Percentiles rank a stretch among this genome's conserved stretches.
phyloP scores from a whole-genome alignment of 192 early-diverging fungal genomes.

The Pilaira anomala region DNA sequence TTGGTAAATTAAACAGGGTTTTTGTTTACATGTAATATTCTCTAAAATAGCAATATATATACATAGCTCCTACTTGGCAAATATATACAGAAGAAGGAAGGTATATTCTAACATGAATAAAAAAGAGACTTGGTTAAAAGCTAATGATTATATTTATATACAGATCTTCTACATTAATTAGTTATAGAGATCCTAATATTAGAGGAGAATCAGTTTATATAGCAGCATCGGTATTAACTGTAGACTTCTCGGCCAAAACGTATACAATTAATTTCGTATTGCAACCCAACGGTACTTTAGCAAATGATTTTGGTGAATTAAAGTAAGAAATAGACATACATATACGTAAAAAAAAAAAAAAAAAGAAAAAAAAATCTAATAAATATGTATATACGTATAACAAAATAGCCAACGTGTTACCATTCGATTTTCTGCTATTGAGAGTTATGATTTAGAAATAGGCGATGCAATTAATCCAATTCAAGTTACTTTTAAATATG shows the following conservation, averaged over 20 bases:
- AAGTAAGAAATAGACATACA: conserved; percentile 15
- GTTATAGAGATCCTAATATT: conserved; percentile 26
- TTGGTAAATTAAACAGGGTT: conserved; percentile 15
- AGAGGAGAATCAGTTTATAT: conserved; percentile 34
- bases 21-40: no score
- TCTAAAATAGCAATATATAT: not conserved
- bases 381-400: no score
- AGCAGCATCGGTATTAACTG: conserved; percentile 39
- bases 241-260: conserved; percentile 46
- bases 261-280: conserved; percentile 44
- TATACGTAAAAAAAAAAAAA: no score
- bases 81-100: conserved; percentile 33
- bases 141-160: not conserved
- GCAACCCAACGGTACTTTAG: conserved; percentile 41
- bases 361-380: no score
- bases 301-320: conserved; percentile 39
- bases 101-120: conserved; percentile 3
- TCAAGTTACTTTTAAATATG: conserved; percentile 24
- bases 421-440: conserved; percentile 21
- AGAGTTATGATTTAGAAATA: conserved; percentile 15
- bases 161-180: conserved; percentile 24
- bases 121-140: not conserved
- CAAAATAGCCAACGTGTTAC: conserved; percentile 21
- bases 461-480: conserved; percentile 27
- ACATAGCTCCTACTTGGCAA: conserved; percentile 33